These are phyloP conservation scores for Euphorbia celastroides DNA, from an alignment of 441 rosid genomes.

Conservation along the genomic window DNA sequence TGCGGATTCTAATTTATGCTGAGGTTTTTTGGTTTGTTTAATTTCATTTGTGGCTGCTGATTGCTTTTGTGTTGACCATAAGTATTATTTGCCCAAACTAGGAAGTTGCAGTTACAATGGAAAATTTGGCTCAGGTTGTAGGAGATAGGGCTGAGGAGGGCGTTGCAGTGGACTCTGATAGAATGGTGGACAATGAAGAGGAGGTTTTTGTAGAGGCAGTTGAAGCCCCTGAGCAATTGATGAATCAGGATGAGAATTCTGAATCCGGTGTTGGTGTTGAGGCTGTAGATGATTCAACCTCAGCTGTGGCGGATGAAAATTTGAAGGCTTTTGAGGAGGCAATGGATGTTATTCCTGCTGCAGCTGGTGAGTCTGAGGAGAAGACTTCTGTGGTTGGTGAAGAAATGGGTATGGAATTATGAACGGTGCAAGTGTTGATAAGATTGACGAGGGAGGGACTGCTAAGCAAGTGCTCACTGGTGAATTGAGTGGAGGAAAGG, in stretches of 20 bases:
- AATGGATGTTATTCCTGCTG: slow-evolving; percentile 23
- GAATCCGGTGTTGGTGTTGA: slow-evolving; percentile 24
- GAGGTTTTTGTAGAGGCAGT: slow-evolving; percentile 72
- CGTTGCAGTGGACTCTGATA: slow-evolving; percentile 30
- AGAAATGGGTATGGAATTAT: too few relatives aligned
- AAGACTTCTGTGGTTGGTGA: too few relatives aligned
- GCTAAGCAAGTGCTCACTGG: slow-evolving; percentile 4
- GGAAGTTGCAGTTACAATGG: slow-evolving; percentile 51
- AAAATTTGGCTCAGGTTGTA: slow-evolving; percentile 34
- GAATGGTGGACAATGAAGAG: slow-evolving; percentile 38
- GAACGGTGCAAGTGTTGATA: too few relatives aligned
- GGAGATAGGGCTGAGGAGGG: slow-evolving; percentile 32
- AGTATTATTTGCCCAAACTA: too few relatives aligned
- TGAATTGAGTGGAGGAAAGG: slow-evolving; percentile 22
- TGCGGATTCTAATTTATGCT: too few relatives aligned
- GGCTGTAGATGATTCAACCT: slow-evolving; percentile 5
- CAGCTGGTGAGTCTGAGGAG: slow-evolving; percentile 22
- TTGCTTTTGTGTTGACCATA: slow-evolving; percentile 5
- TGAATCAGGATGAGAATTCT: slow-evolving; percentile 22
- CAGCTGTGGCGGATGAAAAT: slow-evolving; percentile 21
- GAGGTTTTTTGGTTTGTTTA: slow-evolving; percentile 20
- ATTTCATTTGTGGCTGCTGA: slow-evolving; percentile 10
- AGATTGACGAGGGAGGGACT: slow-evolving; percentile 49
- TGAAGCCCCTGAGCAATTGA: slow-evolving; percentile 37
- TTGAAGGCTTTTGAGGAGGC: slow-evolving; percentile 51